These are phyloP conservation scores for Phytophthora vignae DNA, from an alignment of 352 stramenopile genomes.

Conservation along the genomic window DNA sequence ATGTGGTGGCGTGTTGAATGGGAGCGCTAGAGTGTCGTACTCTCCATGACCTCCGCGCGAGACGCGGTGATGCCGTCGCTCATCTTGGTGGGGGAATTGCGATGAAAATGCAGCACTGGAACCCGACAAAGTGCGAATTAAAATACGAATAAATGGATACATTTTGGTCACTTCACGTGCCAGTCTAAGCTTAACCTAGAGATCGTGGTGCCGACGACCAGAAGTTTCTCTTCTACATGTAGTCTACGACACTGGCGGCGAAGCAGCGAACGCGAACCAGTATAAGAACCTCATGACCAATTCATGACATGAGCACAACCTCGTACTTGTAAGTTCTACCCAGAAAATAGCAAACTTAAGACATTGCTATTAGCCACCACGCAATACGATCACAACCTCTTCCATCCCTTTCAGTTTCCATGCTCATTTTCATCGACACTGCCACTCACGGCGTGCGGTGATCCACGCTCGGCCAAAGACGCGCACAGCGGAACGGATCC, in stretches of 20 bases:
- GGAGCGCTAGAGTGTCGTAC: slow-evolving; percentile 26
- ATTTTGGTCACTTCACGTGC: too few relatives aligned
- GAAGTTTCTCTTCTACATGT: too few relatives aligned
- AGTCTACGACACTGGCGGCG: too few relatives aligned
- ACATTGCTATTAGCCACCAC: neutral
- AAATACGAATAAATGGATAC: too few relatives aligned
- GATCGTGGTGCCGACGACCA: too few relatives aligned
- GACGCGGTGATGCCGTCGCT: slow-evolving; percentile 55
- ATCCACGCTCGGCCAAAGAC: slow-evolving; percentile 15
- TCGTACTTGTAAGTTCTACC: too few relatives aligned
- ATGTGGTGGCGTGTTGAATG: neutral
- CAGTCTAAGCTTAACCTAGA: too few relatives aligned
- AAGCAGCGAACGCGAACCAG: too few relatives aligned
- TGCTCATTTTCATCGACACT: neutral
- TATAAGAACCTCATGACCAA: too few relatives aligned
- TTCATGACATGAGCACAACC: too few relatives aligned
- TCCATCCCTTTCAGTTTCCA: neutral
- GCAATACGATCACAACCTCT: neutral
- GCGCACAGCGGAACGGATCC: slow-evolving; percentile 20
- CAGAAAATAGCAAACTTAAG: neutral
- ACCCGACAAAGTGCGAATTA: slow-evolving; percentile 8
- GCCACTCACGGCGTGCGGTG: slow-evolving; percentile 9
- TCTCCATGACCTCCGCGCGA: slow-evolving; percentile 67
- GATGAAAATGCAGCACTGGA: neutral
- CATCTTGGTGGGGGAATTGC: slow-evolving; percentile 20